Percentiles rank a stretch among this genome's conserved stretches.
Evolutionary conservation across 495 filamentous ascomycete species (phyloP).

Genomic region (Bacidia gigantensis): DNA sequence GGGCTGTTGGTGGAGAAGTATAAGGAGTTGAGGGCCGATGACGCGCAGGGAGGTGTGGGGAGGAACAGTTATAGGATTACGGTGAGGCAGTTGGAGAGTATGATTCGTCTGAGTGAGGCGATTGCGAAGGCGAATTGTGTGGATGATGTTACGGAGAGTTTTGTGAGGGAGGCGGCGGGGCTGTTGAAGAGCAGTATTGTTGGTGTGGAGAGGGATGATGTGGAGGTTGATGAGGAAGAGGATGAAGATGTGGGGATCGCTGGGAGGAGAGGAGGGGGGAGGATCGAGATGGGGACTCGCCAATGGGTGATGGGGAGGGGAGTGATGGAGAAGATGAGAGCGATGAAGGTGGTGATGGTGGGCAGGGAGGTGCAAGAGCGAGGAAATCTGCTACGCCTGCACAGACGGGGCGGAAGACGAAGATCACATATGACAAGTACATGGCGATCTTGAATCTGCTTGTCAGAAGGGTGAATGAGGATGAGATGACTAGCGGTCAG

Average conservation of each 20-base stretch:
- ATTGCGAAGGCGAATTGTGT: slow-evolving; percentile 97
- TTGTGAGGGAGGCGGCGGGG: slow-evolving; percentile 83
- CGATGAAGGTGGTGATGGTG: slow-evolving; percentile 27
- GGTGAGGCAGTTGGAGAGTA: slow-evolving; percentile 84
- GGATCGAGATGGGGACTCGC: slow-evolving; percentile 38
- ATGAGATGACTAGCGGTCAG: slow-evolving; percentile 56
- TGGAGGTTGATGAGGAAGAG: slow-evolving; percentile 84
- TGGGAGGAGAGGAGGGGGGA: slow-evolving; percentile 56
- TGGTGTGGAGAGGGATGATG: slow-evolving; percentile 92
- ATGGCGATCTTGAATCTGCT: slow-evolving; percentile 76
- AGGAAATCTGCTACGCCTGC: slow-evolving; percentile 26
- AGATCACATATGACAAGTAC: slow-evolving; percentile 93
- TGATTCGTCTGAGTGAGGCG: slow-evolving; percentile 88
- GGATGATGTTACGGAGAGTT: slow-evolving; percentile 69
- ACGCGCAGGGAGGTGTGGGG: slow-evolving; percentile 86
- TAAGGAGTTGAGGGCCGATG: slow-evolving; percentile 87
- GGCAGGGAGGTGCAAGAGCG: slow-evolving; percentile 20
- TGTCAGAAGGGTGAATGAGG: slow-evolving; percentile 67
- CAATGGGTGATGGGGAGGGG: slow-evolving; percentile 49
- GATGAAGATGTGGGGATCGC: slow-evolving; percentile 46
- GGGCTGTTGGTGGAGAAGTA: slow-evolving; percentile 78
- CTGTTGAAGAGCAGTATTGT: slow-evolving; percentile 89
- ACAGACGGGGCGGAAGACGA: slow-evolving; percentile 46
- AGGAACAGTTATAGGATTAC: slow-evolving; percentile 94
- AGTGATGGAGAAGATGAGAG: slow-evolving; percentile 22